A percentile compares a stretch with the other conserved stretches of the same genome.
Conservation (phyloP, 106 monocot genomes). For the Allium cepa region DNA sequence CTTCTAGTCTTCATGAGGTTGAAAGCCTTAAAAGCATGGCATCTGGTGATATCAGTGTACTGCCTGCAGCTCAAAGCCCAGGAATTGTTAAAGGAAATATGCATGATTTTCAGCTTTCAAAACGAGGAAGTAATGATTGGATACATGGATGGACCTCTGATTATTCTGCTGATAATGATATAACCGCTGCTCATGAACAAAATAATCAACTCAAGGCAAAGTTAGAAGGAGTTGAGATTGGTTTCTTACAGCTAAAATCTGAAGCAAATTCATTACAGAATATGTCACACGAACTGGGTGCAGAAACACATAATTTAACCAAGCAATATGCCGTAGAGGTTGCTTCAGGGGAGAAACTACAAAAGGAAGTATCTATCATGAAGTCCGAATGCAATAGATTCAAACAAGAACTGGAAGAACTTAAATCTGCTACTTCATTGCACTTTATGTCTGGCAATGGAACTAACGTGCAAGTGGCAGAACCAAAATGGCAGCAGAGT, state of each 20-base stretch:
- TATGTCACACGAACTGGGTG: slow-evolving; percentile 49
- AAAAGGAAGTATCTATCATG: slow-evolving; percentile 52
- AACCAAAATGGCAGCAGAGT: slow-evolving; percentile 28
- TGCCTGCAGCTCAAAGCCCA: slow-evolving; percentile 23
- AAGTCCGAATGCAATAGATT: slow-evolving; percentile 74
- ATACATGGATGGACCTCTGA: slow-evolving; percentile 71
- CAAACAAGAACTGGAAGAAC: slow-evolving; percentile 53
- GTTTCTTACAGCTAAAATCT: slow-evolving; percentile 61
- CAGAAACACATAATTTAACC: slow-evolving; percentile 59
- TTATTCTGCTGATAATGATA: slow-evolving; percentile 53
- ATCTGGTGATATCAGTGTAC: slow-evolving; percentile 19
- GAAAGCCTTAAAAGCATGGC: slow-evolving; percentile 26
- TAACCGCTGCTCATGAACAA: slow-evolving; percentile 57
- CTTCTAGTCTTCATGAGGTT: slow-evolving; percentile 30
- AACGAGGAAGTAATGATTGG: slow-evolving; percentile 52
- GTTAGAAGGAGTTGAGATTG: slow-evolving; percentile 59
- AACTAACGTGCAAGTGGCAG: slow-evolving; percentile 2
- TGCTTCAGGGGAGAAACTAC: slow-evolving; percentile 53
- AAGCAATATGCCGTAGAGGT: slow-evolving; percentile 58
- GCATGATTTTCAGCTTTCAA: slow-evolving; percentile 20
- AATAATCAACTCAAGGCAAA: slow-evolving; percentile 45
- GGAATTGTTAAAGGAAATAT: slow-evolving; percentile 26
- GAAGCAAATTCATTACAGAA: slow-evolving; percentile 68
- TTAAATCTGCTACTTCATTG: slow-evolving; percentile 39
- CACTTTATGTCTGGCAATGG: slow-evolving; percentile 15